phyloP scores from a whole-genome alignment of 2,329 filamentous ascomycete species.

The Macrophomina tecta region DNA sequence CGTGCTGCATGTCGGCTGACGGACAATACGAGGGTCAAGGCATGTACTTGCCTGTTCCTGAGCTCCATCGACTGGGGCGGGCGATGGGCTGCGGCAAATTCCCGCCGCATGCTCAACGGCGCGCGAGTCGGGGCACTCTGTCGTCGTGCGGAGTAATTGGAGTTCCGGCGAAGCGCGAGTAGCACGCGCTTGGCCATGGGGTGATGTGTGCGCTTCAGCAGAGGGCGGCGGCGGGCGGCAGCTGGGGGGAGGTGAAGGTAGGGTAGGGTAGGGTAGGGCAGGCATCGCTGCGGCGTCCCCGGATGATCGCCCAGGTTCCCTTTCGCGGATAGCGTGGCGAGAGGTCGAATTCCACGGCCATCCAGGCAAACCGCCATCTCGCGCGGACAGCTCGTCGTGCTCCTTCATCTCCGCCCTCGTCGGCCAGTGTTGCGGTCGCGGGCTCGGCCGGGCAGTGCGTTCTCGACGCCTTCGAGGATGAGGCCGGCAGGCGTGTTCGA shows the following conservation, averaged over 20 bases:
- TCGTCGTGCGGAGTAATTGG: not conserved
- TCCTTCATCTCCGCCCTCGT: constrained; percentile 6
- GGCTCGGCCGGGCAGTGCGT: not conserved
- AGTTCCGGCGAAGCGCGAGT: not conserved
- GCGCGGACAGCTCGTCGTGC: not conserved
- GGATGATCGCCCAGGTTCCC: constrained; percentile 3
- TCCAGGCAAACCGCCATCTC: not conserved
- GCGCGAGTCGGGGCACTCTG: not conserved
- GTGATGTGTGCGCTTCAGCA: not conserved
- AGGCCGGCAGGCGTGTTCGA: not conserved
- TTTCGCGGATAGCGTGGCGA: not conserved
- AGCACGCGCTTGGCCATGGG: not conserved
- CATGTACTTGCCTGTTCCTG: constrained; percentile 22
- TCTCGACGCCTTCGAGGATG: not conserved
- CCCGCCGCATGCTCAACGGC: not conserved
- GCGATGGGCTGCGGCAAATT: not conserved
- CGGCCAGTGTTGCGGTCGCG: not conserved
- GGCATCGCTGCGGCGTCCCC: not conserved
- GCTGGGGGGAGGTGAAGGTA: no score
- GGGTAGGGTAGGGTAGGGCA: not conserved
- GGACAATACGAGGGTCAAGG: not conserved
- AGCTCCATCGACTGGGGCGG: not conserved
- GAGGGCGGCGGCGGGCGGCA: not conserved
- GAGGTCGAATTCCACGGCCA: not conserved
- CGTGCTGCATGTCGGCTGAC: not conserved